These are phyloP conservation scores for Solanum ossicruentum DNA, from an alignment of 257 asterid genomes.

Conservation along the genomic window DNA sequence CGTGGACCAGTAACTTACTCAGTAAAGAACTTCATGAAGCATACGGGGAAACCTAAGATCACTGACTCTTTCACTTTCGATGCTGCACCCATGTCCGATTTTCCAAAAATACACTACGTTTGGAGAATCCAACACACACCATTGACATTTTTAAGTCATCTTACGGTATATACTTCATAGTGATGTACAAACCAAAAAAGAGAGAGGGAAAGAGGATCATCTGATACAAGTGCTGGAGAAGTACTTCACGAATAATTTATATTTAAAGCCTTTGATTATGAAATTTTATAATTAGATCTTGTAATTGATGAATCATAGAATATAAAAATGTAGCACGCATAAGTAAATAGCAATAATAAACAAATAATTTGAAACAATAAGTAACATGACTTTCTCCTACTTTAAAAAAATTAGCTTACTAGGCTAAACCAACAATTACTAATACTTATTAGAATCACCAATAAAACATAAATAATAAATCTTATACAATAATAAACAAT, in stretches of 20 bases:
- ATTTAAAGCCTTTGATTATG: neutral
- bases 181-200: neutral
- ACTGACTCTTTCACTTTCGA: too few relatives aligned
- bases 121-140: too few relatives aligned
- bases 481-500: too few relatives aligned
- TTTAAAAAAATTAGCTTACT: neutral
- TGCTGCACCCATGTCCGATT: too few relatives aligned
- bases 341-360: neutral
- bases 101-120: too few relatives aligned
- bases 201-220: neutral
- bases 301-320: neutral
- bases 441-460: too few relatives aligned
- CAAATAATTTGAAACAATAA: neutral
- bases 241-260: neutral
- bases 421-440: neutral
- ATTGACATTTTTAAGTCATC: neutral
- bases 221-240: neutral
- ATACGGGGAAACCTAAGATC: neutral
- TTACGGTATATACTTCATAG: neutral
- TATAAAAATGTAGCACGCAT: neutral
- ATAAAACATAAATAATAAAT: too few relatives aligned
- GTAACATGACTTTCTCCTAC: neutral
- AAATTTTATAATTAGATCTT: neutral
- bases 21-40: neutral
- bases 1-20: neutral